Base-by-base conservation (phyloP, 2,329 filamentous ascomycete species). In the Alternaria postmessia region DNA sequence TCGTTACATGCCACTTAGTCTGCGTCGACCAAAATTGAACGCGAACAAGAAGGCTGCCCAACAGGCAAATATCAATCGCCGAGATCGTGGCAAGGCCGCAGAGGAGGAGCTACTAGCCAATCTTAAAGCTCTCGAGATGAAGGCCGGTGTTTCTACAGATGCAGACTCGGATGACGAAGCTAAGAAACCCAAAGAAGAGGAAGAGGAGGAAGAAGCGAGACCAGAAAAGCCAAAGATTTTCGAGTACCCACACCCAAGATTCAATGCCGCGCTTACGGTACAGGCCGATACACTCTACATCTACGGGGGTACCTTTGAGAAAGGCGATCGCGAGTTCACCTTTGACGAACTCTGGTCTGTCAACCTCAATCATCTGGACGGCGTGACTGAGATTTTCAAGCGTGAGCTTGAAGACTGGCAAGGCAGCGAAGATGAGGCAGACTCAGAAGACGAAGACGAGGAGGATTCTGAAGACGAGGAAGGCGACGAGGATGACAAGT, bases 261-360 rank as follows among this genome's bases (percentile, higher is more conserved):
- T 99, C 82, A 98, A 98, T 69, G 90, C 93, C 1, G 91, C 95
- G 67, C 81, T 98, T 39, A 88, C 94, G 0, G 92, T 98, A 0
- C 94, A 98, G 79, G 92, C 94, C 66, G 95, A 99, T 76, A 88
- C 92, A 8, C 84, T 98, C 1, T 99, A 94, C 80, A 92, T 98
- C 54, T 98, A 96, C 73, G 94, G 95, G 30, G 95, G 95, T 18
- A 99, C 94, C 0, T 97, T 91, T 71, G 95, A 99, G 75, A 95
- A 96, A 75, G 94, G 92, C 18, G 95, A 99, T 72, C 87, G 92
- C 22, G 95, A 99, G 78, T 97, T 91, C 72, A 98, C 94, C 0
- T 97, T 98, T 78, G 94, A 97, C 69, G 95, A 99, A 72, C 84
- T 99, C 79, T 96, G 96, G 80, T 90, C 93, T 2, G 89, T 98